Percentiles rank a stretch among this genome's conserved stretches.
These are phyloP conservation scores for Penicillium sp. DNA, from an alignment of 2,329 filamentous ascomycete genomes.

Conservation along the genomic window DNA sequence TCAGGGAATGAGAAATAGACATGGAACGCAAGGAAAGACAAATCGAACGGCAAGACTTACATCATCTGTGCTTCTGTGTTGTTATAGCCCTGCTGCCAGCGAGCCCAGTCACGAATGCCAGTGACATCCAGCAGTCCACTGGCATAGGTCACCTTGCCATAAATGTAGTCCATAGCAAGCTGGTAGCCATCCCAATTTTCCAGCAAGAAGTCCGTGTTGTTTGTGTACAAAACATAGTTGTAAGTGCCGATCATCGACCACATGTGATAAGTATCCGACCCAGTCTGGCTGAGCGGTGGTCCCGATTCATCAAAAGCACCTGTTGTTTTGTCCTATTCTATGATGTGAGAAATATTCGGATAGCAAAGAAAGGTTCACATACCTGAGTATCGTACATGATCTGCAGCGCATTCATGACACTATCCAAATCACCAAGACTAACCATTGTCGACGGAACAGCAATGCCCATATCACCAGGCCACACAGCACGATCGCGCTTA, in stretches of 20 bases:
- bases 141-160: conserved; percentile 43
- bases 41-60: conserved; percentile 11
- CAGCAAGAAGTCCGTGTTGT: conserved; percentile 51
- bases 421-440: conserved; percentile 47
- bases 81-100: conserved; percentile 52
- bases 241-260: conserved; percentile 60
- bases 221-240: conserved; percentile 59
- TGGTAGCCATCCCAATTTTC: conserved; percentile 52
- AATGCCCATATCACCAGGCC: conserved; percentile 54
- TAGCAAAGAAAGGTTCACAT: too few species aligned
- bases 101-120: conserved; percentile 53
- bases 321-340: conserved; percentile 24
- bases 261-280: conserved; percentile 43
- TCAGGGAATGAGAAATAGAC: not conserved
- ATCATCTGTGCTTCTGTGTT: conserved; percentile 56
- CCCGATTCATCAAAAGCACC: conserved; percentile 39
- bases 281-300: conserved; percentile 34
- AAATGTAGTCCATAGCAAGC: conserved; percentile 49
- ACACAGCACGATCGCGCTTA: conserved; percentile 45
- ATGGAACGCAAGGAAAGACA: not conserved
- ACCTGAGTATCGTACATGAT: conserved; percentile 50
- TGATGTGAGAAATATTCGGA: not conserved
- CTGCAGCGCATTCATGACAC: conserved; percentile 49
- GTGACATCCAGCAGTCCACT: conserved; percentile 53
- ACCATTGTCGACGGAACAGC: conserved; percentile 48